Conservation (phyloP, 2,329 filamentous ascomycete species). For the Drechslerella stenobrocha region DNA sequence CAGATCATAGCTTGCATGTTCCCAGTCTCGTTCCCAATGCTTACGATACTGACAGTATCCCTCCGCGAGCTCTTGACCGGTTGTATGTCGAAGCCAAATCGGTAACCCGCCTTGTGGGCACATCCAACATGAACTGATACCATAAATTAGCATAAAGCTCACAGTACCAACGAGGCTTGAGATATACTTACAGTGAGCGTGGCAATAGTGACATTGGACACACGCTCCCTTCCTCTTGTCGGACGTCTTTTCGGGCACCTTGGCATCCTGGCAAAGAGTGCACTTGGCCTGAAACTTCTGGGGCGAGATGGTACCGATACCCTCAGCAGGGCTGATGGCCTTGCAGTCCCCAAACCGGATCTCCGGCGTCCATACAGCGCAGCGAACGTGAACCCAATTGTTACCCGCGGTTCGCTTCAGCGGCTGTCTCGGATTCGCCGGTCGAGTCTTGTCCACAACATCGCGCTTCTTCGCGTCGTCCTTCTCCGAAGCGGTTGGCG, state of each 20-base stretch:
- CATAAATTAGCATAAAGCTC: conserved; percentile 51
- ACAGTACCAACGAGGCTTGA: background rate
- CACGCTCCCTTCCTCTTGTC: conserved; percentile 67
- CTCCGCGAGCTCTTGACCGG: conserved; percentile 86
- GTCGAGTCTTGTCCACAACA: conserved; percentile 73
- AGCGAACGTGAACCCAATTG: conserved; percentile 97
- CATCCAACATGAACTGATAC: conserved; percentile 81
- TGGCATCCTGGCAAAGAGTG: conserved; percentile 75
- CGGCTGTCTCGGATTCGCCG: conserved; percentile 80
- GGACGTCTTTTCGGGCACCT: conserved; percentile 54
- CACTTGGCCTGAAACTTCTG: conserved; percentile 75
- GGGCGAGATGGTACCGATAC: conserved; percentile 78
- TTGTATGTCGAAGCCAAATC: conserved; percentile 84
- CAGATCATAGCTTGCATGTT: conserved; percentile 82
- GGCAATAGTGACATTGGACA: conserved; percentile 77
- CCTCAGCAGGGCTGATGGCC: conserved; percentile 82
- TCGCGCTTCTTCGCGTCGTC: conserved; percentile 57
- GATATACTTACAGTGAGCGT: conserved; percentile 57
- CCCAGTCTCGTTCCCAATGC: conserved; percentile 77
- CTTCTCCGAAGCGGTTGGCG: conserved; percentile 45
- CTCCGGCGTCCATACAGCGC: conserved; percentile 87
- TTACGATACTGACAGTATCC: conserved; percentile 78
- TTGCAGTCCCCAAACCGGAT: conserved; percentile 87
- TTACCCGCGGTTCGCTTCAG: conserved; percentile 93
- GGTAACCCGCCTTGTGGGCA: conserved; percentile 78